These are phyloP conservation scores for Talaromyces sp. DNA, from an alignment of 2,329 filamentous ascomycete species.

Conservation along the genomic window DNA sequence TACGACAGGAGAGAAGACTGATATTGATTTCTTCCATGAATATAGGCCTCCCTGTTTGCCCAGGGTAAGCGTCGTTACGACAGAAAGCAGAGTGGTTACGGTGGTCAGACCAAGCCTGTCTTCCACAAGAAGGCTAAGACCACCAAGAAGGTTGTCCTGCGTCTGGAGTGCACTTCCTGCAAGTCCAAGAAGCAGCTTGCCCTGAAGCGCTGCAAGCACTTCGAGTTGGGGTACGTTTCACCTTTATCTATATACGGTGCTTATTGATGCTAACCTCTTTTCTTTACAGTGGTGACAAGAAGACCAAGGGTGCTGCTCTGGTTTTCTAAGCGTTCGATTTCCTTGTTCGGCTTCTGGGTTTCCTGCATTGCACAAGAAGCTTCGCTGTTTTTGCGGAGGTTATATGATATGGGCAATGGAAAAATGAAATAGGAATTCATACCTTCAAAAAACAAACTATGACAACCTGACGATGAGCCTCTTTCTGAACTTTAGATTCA, in stretches of 20 bases:
- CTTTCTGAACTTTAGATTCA: conserved; percentile 11
- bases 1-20: conserved; percentile 16
- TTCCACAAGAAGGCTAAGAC: conserved; percentile 99
- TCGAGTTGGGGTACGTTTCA: conserved; percentile 88
- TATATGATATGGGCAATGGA: conserved; percentile 45
- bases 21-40: conserved; percentile 6
- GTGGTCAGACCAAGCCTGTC: conserved; percentile 99
- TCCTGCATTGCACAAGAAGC: conserved; percentile 42
- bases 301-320: conserved; percentile 99
- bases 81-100: conserved; percentile 98
- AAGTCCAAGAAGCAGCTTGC: conserved; percentile 98
- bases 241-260: not conserved
- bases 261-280: conserved; percentile 44
- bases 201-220: conserved; percentile 99
- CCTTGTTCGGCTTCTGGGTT: conserved; percentile 47
- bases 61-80: conserved; percentile 99
- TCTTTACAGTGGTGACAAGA: conserved; percentile 92
- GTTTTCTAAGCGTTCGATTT: conserved; percentile 81
- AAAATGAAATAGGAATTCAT: conserved; percentile 48
- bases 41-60: conserved; percentile 83
- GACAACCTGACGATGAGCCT: conserved; percentile 39
- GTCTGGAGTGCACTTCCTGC: conserved; percentile 96
- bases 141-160: conserved; percentile 99
- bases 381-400: conserved; percentile 37
- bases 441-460: conserved; percentile 40